Percentiles rank a stretch among this genome's conserved stretches.
These are phyloP conservation scores for Aspergillus jensenii DNA, from an alignment of 2,329 filamentous ascomycete species.

Conservation along the genomic window DNA sequence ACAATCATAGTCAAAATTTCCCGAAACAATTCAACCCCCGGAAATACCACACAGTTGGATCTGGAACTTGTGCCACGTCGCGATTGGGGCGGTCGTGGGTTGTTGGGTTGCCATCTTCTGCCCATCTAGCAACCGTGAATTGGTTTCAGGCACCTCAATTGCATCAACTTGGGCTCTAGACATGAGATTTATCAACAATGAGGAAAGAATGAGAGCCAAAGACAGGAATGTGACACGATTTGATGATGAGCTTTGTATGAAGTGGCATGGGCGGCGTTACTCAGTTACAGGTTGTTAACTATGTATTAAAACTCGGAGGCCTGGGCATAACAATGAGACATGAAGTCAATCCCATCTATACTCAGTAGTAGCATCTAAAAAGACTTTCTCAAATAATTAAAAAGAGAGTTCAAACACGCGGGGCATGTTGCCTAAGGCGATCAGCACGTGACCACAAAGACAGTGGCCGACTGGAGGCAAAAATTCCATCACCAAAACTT, in stretches of 20 bases:
- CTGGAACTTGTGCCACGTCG: slow-evolving; percentile 73
- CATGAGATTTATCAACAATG: neutral
- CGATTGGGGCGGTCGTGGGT: slow-evolving; percentile 86
- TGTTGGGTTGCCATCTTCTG: slow-evolving; percentile 87
- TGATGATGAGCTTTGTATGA: slow-evolving; percentile 12
- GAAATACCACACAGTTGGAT: slow-evolving; percentile 56
- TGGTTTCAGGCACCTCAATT: neutral
- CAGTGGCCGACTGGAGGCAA: slow-evolving; percentile 25
- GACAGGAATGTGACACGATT: slow-evolving; percentile 19
- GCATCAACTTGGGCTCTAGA: neutral
- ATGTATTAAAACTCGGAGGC: neutral
- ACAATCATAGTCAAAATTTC: slow-evolving; percentile 68
- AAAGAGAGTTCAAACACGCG: slow-evolving; percentile 8
- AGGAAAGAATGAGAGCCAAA: neutral
- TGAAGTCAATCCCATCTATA: neutral
- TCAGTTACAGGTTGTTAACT: neutral
- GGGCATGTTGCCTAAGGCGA: slow-evolving; percentile 22
- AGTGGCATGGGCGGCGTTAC: slow-evolving; percentile 12
- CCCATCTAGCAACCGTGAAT: slow-evolving; percentile 59
- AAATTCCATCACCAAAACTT: slow-evolving; percentile 30
- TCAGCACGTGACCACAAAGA: slow-evolving; percentile 20
- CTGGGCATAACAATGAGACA: neutral
- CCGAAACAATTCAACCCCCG: slow-evolving; percentile 48
- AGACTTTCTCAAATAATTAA: slow-evolving; percentile 1
- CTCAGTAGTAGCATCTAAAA: neutral